Evolutionary conservation across 2,329 filamentous ascomycete genomes (phyloP), one percentile per base, ranked within the genome.

Genomic region (Colletotrichum filicis): DNA sequence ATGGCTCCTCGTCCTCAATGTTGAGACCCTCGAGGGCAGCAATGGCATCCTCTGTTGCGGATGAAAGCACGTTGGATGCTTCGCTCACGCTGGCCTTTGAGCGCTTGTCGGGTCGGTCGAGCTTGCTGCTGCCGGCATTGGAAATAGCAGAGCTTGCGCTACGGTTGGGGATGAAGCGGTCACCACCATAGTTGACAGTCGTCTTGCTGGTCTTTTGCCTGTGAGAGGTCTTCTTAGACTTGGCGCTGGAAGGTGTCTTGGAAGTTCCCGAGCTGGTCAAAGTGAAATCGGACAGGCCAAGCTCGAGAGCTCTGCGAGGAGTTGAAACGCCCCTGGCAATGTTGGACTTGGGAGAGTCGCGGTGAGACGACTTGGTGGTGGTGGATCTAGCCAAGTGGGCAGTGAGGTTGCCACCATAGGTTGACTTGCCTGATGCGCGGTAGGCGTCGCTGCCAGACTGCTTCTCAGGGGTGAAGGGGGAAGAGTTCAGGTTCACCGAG

Each of bases 91-190:
- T 92, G 59, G 90, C 92, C 85, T 95, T 96, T 72, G 94, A 90
- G 71, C 93, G 89, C 81, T 90, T 91, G 74, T 96, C 93, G 59
- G 88, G 83, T 56, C 87, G 78, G 75, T 97, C 94, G 57, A 96
- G 90, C 89, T 98, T 98, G 75, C 92, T 92, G 66, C 94, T 93
- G 74, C 95, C 94, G 72, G 90, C 90, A 77, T 95, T 95, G 79
- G 92, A 88, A 80, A 98, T 93, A 68, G 93, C 95, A 65, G 97
- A 97, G 86, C 95, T 98, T 76, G 95, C 94, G 62, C 90, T 90
- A 37, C 97, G 93, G 87, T 97, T 98, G 77, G 97, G 96, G 77
- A 99, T 98, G 87, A 98, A 99, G 66, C 97, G 92, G 83, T 99
- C 97, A 52, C 92, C 95, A 60, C 91, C 89, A 78, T 96, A 97